These are phyloP conservation scores for Plasmodium chabaudi DNA, from an alignment of 169 alveolate genomes.

Conservation along the genomic window DNA sequence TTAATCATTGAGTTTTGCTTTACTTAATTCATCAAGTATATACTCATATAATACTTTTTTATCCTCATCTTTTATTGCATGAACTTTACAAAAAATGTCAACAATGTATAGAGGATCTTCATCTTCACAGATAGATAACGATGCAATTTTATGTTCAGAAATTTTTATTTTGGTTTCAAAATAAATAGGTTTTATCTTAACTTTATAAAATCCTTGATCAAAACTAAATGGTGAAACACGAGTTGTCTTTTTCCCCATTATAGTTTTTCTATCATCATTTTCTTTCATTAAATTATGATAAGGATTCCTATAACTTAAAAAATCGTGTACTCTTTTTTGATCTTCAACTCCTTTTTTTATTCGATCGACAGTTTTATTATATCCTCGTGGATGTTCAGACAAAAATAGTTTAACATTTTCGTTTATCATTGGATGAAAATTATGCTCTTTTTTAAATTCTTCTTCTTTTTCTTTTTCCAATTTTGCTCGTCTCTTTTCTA, in stretches of 20 bases:
- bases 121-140: constrained; percentile 58
- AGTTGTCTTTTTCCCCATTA: constrained; percentile 1
- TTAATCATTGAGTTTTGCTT: background rate
- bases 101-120: constrained; percentile 72
- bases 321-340: constrained; percentile 37
- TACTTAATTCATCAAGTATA: constrained; percentile 47
- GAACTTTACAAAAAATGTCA: constrained; percentile 71
- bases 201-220: constrained; percentile 70
- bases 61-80: constrained; percentile 55
- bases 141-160: constrained; percentile 71
- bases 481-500: constrained; percentile 16
- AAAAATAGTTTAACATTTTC: constrained; percentile 51
- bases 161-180: constrained; percentile 66
- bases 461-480: constrained; percentile 38
- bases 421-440: constrained; percentile 48
- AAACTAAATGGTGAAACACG: constrained; percentile 49
- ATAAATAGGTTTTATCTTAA: constrained; percentile 69
- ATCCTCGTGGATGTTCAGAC: constrained; percentile 55
- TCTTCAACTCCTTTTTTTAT: constrained; percentile 74
- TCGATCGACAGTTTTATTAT: constrained; percentile 54
- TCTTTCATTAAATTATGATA: background rate
- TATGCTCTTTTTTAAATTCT: constrained; percentile 40
- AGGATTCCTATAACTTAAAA: constrained; percentile 41
- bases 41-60: constrained; percentile 40
- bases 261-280: background rate